These are phyloP conservation scores for Drechslerella dactyloides DNA, from an alignment of 2,329 filamentous ascomycete species.

Conservation along the genomic window DNA sequence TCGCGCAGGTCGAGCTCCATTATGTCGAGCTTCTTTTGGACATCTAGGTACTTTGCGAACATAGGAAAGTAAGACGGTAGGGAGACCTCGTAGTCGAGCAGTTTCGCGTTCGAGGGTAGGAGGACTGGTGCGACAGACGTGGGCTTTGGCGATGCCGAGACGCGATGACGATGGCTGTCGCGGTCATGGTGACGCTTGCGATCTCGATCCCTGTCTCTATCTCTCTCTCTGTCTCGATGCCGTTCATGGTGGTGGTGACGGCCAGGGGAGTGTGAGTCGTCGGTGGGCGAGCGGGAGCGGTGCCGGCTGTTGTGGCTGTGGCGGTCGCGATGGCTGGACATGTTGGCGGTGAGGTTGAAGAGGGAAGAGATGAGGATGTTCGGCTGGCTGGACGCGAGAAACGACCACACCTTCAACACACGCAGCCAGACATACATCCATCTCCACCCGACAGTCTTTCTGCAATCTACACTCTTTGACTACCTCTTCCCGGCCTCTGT, in stretches of 20 bases:
- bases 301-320: constrained; percentile 5
- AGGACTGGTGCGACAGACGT: constrained; percentile 43
- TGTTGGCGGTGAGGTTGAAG: constrained; percentile 5
- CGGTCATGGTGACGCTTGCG: background rate
- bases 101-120: constrained; percentile 65
- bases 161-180: constrained; percentile 54
- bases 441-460: background rate
- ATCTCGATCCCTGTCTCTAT: too few relatives aligned
- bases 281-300: constrained; percentile 40
- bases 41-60: constrained; percentile 82
- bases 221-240: constrained; percentile 1
- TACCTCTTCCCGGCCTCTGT: background rate
- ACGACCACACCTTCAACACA: constrained; percentile 47
- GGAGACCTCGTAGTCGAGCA: constrained; percentile 72
- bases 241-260: constrained; percentile 27
- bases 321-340: constrained; percentile 20
- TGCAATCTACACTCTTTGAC: background rate
- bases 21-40: constrained; percentile 79
- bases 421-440: background rate
- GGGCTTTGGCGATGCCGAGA: constrained; percentile 51
- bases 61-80: constrained; percentile 58
- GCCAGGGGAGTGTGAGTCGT: constrained; percentile 20
- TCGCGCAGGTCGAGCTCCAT: constrained; percentile 74
- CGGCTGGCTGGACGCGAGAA: constrained; percentile 27
- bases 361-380: background rate